These are phyloP conservation scores for Monosporascus sp. DNA, from an alignment of 2,329 filamentous ascomycete species.

Conservation along the genomic window DNA sequence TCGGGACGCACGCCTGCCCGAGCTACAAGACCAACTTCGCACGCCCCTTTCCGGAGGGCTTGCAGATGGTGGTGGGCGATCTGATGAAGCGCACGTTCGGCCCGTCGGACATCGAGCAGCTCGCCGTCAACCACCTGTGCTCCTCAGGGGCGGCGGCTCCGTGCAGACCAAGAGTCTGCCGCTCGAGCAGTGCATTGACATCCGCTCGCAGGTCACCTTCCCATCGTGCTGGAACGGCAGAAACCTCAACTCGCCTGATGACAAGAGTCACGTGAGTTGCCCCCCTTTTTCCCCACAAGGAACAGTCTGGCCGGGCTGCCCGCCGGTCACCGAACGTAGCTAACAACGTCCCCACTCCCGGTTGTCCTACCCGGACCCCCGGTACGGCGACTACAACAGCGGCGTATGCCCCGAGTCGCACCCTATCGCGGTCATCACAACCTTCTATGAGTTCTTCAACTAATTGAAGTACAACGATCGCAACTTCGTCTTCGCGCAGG, in stretches of 20 bases:
- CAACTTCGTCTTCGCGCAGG: background rate
- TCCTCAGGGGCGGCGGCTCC: background rate
- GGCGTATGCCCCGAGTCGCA: background rate
- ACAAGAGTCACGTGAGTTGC: conserved; percentile 10
- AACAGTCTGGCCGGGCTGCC: background rate
- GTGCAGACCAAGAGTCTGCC: background rate
- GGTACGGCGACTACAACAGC: background rate
- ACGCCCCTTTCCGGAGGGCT: background rate
- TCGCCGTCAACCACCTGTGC: background rate
- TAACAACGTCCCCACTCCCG: background rate
- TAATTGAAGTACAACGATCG: background rate
- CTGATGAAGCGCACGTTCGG: background rate
- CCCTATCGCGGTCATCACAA: background rate
- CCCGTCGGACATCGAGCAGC: background rate
- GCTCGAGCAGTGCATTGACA: background rate
- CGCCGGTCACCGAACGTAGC: background rate
- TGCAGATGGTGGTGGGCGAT: background rate
- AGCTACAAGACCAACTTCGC: background rate
- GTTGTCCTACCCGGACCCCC: background rate
- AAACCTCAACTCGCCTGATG: conserved; percentile 13
- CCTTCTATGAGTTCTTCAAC: background rate
- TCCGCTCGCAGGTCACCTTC: background rate
- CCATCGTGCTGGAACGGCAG: conserved; percentile 12
- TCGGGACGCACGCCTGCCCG: background rate
- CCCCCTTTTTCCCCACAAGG: too few species aligned